Conservation (phyloP, 2,329 filamentous ascomycete species). For the Fusarium incarnatum region DNA sequence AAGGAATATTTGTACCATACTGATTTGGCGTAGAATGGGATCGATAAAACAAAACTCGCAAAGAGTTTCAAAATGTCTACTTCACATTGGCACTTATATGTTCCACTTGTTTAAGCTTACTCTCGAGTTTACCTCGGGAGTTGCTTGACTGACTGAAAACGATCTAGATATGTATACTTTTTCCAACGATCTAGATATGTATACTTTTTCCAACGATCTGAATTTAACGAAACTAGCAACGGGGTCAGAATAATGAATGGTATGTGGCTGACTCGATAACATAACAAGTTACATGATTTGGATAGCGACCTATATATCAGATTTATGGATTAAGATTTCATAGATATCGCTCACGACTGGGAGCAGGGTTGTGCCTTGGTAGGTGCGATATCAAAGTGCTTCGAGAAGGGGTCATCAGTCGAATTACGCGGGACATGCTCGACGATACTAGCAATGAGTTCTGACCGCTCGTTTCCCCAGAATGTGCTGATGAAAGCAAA, state of each 20-base stretch:
- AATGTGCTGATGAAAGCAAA: conserved; percentile 55
- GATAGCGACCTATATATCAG: neutral
- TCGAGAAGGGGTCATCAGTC: conserved; percentile 48
- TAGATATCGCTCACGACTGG: neutral
- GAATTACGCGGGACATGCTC: conserved; percentile 61
- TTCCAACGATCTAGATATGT: neutral
- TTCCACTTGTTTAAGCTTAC: neutral
- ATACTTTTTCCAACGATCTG: neutral
- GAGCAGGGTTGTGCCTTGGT: conserved; percentile 39
- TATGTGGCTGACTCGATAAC: neutral
- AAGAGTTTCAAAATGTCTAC: conserved; percentile 27
- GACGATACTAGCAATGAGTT: conserved; percentile 59
- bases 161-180: neutral
- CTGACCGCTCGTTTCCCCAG: conserved; percentile 62
- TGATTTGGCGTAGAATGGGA: conserved; percentile 46
- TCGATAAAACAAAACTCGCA: conserved; percentile 26
- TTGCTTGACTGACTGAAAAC: neutral
- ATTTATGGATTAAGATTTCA: neutral
- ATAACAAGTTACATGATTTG: neutral
- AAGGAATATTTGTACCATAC: conserved; percentile 48
- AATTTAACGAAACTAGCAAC: neutral
- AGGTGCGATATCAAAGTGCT: conserved; percentile 41
- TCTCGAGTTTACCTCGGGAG: neutral
- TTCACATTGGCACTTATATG: conserved; percentile 13
- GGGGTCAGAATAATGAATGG: neutral